Evolutionary conservation across 2,329 filamentous ascomycete genomes (phyloP).

Genomic region (Bipolaris oryzae): DNA sequence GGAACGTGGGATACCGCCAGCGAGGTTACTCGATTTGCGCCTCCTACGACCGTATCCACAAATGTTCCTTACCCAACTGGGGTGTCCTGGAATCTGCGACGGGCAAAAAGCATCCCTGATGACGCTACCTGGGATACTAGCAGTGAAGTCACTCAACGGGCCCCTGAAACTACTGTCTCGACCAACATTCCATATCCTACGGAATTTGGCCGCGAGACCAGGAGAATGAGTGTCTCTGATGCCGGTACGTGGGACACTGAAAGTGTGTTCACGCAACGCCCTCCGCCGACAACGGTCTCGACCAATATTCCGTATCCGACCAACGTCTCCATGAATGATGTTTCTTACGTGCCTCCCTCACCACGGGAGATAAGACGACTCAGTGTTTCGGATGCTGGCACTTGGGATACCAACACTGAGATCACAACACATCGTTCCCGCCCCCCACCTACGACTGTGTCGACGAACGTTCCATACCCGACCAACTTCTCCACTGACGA

Average conservation of each 20-base stretch:
- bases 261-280: constrained; percentile 1
- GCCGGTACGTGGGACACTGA: constrained; percentile 10
- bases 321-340: background rate
- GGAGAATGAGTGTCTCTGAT: constrained; percentile 9
- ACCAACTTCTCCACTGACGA: background rate
- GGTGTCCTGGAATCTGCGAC: constrained; percentile 6
- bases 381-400: constrained; percentile 13
- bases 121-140: constrained; percentile 15
- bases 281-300: constrained; percentile 12
- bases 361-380: constrained; percentile 7
- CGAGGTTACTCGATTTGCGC: constrained; percentile 7
- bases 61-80: constrained; percentile 12
- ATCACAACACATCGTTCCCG: constrained; percentile 8
- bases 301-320: constrained; percentile 13
- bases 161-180: constrained; percentile 3
- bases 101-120: constrained; percentile 9
- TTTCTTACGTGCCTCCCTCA: background rate
- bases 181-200: constrained; percentile 5
- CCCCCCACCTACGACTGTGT: constrained; percentile 11
- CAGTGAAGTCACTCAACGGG: constrained; percentile 13
- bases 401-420: constrained; percentile 13
- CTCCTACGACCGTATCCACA: constrained; percentile 15
- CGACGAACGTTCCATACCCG: constrained; percentile 14
- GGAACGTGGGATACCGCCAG: constrained; percentile 16
- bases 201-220: background rate